Evolutionary conservation across 768 basidiomycete species (phyloP), one percentile per base, ranked within the genome.

Genomic region (Pholiota microspora): DNA sequence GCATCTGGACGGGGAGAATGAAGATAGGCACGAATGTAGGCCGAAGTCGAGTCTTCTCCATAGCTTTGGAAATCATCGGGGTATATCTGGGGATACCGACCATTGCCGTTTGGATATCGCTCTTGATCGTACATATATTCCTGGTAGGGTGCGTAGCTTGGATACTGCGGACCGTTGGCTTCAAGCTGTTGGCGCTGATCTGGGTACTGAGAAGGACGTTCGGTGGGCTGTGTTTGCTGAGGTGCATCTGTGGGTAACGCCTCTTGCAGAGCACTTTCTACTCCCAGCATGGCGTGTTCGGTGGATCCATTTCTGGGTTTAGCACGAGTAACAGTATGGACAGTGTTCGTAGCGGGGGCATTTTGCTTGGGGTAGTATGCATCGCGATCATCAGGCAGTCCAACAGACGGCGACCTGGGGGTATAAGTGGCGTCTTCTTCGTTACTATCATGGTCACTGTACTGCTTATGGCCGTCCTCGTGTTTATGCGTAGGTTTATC

Each of bases 1-100:
- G 88, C 89, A 54, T 84, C 81, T 0, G 88, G 89, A 0, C 89
- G 83, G 2, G 80, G 74, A 1, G 83, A 78, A 24, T 77, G 79
- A 18, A 83, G 71, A 62, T 85, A 87, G 23, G 29, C 24, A 25
- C 83, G 82, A 34, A 87, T 72, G 66, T 85, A 87, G 12, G 81
- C 72, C 0, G 79, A 78, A 0, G 81, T 75, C 0, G 84, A 72
- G 60, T 88, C 84, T 40, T 87, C 84, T 42, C 76, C 71, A 51
- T 86, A 80, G 57, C 76, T 77, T 10, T 83, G 80, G 28, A 78
- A 69, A 32, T 88, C 87, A 40, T 88, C 85, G 0, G 74, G 75
- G 49, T 78, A 75, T 3, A 77, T 62, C 31, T 77, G 74, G 2
- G 73, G 72, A 18, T 74, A 75, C 8, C 71, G 70, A 29, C 38